These are phyloP conservation scores for Botrytis tulipae DNA, from an alignment of 2,329 filamentous ascomycete species.

Conservation along the genomic window DNA sequence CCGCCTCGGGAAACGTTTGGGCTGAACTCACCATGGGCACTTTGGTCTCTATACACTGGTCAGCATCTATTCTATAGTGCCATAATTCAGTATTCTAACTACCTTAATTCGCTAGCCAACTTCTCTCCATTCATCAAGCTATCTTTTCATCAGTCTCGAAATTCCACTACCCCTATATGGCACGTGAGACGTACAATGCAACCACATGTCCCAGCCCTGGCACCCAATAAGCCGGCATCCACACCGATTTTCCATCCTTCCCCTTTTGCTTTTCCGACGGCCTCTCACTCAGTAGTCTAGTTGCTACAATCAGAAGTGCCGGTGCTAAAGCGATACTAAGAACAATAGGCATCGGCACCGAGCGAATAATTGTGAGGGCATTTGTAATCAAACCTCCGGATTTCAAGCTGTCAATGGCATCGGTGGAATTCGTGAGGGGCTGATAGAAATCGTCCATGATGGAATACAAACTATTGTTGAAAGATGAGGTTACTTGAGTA, in stretches of 20 bases:
- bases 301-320: slow-evolving; percentile 28
- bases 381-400: slow-evolving; percentile 14
- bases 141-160: slow-evolving; percentile 23
- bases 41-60: slow-evolving; percentile 29
- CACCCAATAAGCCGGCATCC: slow-evolving; percentile 57
- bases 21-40: slow-evolving; percentile 28
- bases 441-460: slow-evolving; percentile 33
- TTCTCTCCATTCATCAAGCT: slow-evolving; percentile 32
- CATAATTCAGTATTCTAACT: neutral
- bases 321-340: slow-evolving; percentile 28
- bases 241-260: slow-evolving; percentile 40
- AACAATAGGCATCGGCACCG: slow-evolving; percentile 22
- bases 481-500: too few relatives aligned
- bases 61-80: neutral
- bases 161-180: neutral
- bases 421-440: slow-evolving; percentile 2
- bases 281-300: slow-evolving; percentile 31
- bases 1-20: neutral
- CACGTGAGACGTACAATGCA: slow-evolving; percentile 45
- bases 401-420: neutral
- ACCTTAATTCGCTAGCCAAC: slow-evolving; percentile 32
- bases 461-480: neutral
- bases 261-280: slow-evolving; percentile 16
- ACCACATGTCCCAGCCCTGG: slow-evolving; percentile 55
- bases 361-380: slow-evolving; percentile 15